Evolutionary conservation across 257 asterid genomes (phyloP).

Genomic region (Fraxinus anomala): DNA sequence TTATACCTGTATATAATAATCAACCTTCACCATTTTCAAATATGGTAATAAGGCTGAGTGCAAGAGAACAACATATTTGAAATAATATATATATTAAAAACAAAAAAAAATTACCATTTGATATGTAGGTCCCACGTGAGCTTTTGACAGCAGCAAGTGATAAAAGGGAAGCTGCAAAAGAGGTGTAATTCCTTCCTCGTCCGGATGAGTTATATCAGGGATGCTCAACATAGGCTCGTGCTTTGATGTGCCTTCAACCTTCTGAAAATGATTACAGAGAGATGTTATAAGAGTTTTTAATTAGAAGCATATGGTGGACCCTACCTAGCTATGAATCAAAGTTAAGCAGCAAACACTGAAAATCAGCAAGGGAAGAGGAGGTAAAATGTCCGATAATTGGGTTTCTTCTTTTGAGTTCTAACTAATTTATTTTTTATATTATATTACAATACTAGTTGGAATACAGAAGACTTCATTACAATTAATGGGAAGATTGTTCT

Average conservation of each 20-base stretch:
- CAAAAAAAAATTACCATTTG: not conserved
- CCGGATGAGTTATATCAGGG: not conserved
- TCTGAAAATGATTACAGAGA: slow-evolving; percentile 3
- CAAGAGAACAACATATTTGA: not conserved
- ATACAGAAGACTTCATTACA: not conserved
- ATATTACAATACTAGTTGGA: not conserved
- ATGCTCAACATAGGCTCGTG: not conserved
- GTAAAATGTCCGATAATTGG: not conserved
- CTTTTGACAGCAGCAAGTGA: not conserved
- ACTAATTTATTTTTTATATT: not conserved
- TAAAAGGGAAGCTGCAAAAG: not conserved
- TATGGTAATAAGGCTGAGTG: not conserved
- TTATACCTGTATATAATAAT: not conserved
- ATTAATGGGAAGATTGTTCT: not conserved
- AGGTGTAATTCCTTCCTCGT: not conserved
- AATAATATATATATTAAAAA: not conserved
- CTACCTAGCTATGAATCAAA: not conserved
- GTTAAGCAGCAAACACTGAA: not conserved
- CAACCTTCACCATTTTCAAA: not conserved
- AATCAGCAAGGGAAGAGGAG: not conserved
- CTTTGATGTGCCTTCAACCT: not conserved
- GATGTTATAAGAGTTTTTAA: not conserved
- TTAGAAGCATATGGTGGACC: not conserved
- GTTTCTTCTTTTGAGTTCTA: not conserved
- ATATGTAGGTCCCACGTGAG: not conserved